Percentiles rank a stretch among this genome's conserved stretches.
These are phyloP conservation scores for Phytophthora ohioensis DNA, from an alignment of 352 stramenopile species.

Conservation along the genomic window DNA sequence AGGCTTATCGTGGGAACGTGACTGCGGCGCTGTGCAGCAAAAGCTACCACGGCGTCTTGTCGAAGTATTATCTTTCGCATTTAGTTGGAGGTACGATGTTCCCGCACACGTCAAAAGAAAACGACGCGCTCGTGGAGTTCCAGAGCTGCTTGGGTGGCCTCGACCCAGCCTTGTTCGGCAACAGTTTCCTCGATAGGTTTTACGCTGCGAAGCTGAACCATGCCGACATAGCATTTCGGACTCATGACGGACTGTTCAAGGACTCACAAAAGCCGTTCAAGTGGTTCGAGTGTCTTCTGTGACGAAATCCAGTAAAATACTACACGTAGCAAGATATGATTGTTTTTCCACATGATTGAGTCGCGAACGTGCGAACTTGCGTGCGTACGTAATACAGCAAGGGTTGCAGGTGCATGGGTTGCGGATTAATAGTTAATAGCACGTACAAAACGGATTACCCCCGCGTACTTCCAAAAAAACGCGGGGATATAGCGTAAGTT, in stretches of 20 bases:
- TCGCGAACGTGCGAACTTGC: too few species aligned
- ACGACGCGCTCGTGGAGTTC: constrained; percentile 8
- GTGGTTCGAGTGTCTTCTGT: constrained; percentile 46
- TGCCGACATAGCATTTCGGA: constrained; percentile 44
- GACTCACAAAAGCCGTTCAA: constrained; percentile 37
- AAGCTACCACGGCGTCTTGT: constrained; percentile 40
- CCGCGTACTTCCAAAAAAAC: too few species aligned
- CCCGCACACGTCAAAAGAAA: constrained; percentile 36
- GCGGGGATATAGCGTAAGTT: too few species aligned
- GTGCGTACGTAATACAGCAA: too few species aligned
- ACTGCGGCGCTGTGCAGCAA: constrained; percentile 41
- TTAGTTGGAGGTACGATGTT: constrained; percentile 21
- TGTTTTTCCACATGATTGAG: too few species aligned
- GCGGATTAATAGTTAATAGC: too few species aligned
- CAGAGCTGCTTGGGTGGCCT: constrained; percentile 42
- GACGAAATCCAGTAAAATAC: background rate
- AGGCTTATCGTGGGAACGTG: constrained; percentile 34
- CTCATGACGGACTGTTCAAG: constrained; percentile 37
- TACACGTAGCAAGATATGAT: too few species aligned
- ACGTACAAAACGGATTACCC: too few species aligned
- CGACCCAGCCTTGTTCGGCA: constrained; percentile 34
- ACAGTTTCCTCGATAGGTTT: constrained; percentile 26
- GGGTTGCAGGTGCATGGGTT: too few species aligned
- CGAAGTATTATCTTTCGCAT: constrained; percentile 19
- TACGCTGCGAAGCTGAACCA: constrained; percentile 49